These are phyloP conservation scores for Paxillus rubicundulus DNA, from an alignment of 768 basidiomycete genomes.

Conservation along the genomic window DNA sequence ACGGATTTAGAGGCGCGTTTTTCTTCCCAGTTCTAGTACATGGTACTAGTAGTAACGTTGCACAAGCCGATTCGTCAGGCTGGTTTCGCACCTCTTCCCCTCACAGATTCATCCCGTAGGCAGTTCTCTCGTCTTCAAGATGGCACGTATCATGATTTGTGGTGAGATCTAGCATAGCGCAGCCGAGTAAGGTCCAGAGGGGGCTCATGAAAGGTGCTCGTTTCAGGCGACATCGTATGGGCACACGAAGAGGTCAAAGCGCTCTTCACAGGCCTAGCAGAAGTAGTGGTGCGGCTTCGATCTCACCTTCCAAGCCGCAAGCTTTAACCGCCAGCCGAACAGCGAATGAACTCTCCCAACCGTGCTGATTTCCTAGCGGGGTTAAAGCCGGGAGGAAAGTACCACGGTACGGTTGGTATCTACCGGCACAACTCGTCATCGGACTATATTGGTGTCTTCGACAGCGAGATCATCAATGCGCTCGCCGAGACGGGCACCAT, in stretches of 20 bases:
- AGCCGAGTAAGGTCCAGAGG: neutral
- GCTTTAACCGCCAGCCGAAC: neutral
- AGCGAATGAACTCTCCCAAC: slow-evolving; percentile 57
- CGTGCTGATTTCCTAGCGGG: slow-evolving; percentile 69
- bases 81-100: neutral
- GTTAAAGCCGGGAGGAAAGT: slow-evolving; percentile 67
- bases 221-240: slow-evolving; percentile 71
- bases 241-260: slow-evolving; percentile 70
- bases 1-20: neutral
- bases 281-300: slow-evolving; percentile 65
- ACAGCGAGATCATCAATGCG: slow-evolving; percentile 69
- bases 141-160: slow-evolving; percentile 34
- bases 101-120: neutral
- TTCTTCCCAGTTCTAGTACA: neutral
- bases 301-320: neutral
- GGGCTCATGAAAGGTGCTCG: neutral
- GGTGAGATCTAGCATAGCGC: slow-evolving; percentile 21
- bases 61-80: neutral
- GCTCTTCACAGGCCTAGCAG: slow-evolving; percentile 65
- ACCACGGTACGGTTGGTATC: slow-evolving; percentile 68
- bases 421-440: slow-evolving; percentile 75
- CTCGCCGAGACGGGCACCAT: slow-evolving; percentile 55
- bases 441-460: slow-evolving; percentile 68
- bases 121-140: slow-evolving; percentile 1
- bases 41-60: neutral